These are phyloP conservation scores for Saccharomycopsis capsularis DNA, from an alignment of 805 yeast species.

Conservation along the genomic window DNA sequence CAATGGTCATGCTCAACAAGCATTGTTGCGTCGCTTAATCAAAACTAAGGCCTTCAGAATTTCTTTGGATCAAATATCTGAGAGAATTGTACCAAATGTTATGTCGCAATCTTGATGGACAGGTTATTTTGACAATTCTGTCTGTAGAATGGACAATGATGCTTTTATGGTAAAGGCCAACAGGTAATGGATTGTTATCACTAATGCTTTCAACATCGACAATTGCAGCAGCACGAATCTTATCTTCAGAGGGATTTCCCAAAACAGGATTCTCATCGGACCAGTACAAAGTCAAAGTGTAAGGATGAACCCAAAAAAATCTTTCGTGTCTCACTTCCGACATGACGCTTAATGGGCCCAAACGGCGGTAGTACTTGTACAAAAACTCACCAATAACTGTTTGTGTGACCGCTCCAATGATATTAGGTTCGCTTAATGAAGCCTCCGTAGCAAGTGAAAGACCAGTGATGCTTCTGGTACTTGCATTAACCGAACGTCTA, in stretches of 20 bases:
- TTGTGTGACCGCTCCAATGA: conserved; percentile 83
- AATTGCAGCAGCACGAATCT: conserved; percentile 76
- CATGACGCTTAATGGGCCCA: conserved; percentile 64
- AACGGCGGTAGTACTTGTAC: conserved; percentile 73
- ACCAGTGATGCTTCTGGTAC: conserved; percentile 30
- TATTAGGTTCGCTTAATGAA: conserved; percentile 59
- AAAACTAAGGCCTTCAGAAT: conserved; percentile 48
- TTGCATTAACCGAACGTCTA: conserved; percentile 21
- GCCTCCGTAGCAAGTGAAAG: conserved; percentile 46
- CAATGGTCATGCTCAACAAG: neutral
- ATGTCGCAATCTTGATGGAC: conserved; percentile 82
- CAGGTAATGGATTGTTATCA: conserved; percentile 82
- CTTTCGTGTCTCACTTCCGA: conserved; percentile 83
- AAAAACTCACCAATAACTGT: conserved; percentile 89
- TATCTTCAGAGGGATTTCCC: conserved; percentile 56
- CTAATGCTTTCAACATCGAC: conserved; percentile 69
- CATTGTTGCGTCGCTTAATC: too few species aligned
- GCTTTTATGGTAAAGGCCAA: conserved; percentile 81
- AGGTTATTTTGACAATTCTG: conserved; percentile 68
- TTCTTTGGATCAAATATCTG: conserved; percentile 63
- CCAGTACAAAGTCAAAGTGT: conserved; percentile 88
- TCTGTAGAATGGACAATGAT: conserved; percentile 62
- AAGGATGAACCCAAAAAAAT: conserved; percentile 96
- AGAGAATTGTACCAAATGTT: conserved; percentile 87
- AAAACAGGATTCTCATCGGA: conserved; percentile 71